Conservation (phyloP, 108 stramenopile species). For the Skeletonema potamos region DNA sequence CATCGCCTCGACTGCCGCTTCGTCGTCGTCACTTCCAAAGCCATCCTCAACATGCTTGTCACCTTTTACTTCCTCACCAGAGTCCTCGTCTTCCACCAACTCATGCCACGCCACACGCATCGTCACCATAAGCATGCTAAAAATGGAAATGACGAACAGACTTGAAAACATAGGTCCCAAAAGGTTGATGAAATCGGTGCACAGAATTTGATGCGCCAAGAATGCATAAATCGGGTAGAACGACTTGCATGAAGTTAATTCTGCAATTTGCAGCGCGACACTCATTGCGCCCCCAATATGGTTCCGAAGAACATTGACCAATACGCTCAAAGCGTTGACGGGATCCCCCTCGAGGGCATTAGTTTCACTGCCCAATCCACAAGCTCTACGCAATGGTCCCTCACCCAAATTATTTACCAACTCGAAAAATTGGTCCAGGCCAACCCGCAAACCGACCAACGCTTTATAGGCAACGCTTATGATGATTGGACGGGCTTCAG, state of each 20-base stretch:
- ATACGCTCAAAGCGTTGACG: slow-evolving; percentile 3
- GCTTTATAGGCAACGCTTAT: neutral
- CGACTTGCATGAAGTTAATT: neutral
- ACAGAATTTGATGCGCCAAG: slow-evolving; percentile 4
- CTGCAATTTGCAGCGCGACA: neutral
- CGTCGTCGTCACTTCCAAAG: neutral
- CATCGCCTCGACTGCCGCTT: neutral
- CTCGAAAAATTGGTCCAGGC: slow-evolving; percentile 3
- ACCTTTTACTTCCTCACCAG: neutral
- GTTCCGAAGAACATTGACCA: slow-evolving; percentile 1
- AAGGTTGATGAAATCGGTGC: slow-evolving; percentile 11
- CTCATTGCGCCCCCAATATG: neutral
- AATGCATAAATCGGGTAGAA: neutral
- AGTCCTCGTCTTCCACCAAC: slow-evolving; percentile 10
- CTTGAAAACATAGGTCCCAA: neutral
- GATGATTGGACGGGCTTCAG: neutral
- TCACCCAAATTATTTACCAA: neutral
- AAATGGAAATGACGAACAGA: slow-evolving; percentile 2
- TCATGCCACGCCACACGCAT: slow-evolving; percentile 21
- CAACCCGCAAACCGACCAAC: neutral
- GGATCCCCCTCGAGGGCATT: neutral
- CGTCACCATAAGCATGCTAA: slow-evolving; percentile 5
- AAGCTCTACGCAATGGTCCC: slow-evolving; percentile 7
- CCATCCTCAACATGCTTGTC: neutral
- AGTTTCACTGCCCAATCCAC: neutral